Evolutionary conservation across 2,329 filamentous ascomycete genomes (phyloP).

Genomic region (Ceratocystis cubensis): DNA sequence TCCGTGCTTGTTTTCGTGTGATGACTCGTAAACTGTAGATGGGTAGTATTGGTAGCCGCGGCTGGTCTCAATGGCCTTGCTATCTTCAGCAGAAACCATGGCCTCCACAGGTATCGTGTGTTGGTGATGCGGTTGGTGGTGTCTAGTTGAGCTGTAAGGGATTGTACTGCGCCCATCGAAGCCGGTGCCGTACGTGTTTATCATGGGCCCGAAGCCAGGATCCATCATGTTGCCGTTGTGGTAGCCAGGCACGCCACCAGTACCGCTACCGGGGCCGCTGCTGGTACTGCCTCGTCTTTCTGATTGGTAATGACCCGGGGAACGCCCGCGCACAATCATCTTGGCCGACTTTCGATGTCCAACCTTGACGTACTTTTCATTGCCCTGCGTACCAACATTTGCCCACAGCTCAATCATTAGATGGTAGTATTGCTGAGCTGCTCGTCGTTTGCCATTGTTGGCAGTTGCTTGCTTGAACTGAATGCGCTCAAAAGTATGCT

Average conservation of each 20-base stretch:
- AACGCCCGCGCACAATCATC: slow-evolving; percentile 78
- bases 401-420: slow-evolving; percentile 76
- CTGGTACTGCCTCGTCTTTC: slow-evolving; percentile 55
- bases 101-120: slow-evolving; percentile 33
- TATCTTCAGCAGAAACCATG: slow-evolving; percentile 40
- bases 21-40: slow-evolving; percentile 37
- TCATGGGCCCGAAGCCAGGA: slow-evolving; percentile 31
- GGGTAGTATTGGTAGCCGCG: slow-evolving; percentile 47
- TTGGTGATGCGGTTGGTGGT: slow-evolving; percentile 38
- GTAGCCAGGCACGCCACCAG: slow-evolving; percentile 46
- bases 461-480: slow-evolving; percentile 91
- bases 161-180: slow-evolving; percentile 33
- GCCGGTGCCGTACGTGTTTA: slow-evolving; percentile 29
- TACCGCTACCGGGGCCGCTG: slow-evolving; percentile 54
- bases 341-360: slow-evolving; percentile 62
- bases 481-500: slow-evolving; percentile 69
- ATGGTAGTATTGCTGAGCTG: slow-evolving; percentile 85
- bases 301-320: slow-evolving; percentile 67
- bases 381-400: slow-evolving; percentile 43
- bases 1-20: slow-evolving; percentile 32
- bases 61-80: slow-evolving; percentile 36
- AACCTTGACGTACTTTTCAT: slow-evolving; percentile 53
- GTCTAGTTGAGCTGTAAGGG: slow-evolving; percentile 30
- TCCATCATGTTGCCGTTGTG: slow-evolving; percentile 31
- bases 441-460: slow-evolving; percentile 83